Evolutionary conservation across 73 alveolate genomes (phyloP).

Genomic region (Diophrys appendiculata): DNA sequence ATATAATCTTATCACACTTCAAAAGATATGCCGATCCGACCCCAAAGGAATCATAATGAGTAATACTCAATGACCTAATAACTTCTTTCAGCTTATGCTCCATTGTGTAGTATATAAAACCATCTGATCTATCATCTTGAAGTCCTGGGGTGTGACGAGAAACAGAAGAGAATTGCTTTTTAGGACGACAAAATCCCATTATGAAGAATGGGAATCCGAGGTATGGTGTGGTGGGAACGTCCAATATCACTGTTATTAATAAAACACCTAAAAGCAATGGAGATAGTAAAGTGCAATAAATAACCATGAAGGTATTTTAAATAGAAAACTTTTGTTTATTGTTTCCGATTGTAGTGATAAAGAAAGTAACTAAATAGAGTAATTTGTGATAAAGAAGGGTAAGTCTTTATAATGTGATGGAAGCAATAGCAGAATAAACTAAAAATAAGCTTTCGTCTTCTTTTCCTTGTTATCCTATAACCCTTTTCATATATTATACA

Average conservation of each 20-base stretch:
- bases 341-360: slow-evolving; percentile 33
- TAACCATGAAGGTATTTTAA: slow-evolving; percentile 11
- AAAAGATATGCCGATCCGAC: slow-evolving; percentile 31
- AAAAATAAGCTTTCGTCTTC: too few species aligned
- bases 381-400: too few species aligned
- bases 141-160: too few species aligned
- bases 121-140: slow-evolving; percentile 43
- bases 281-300: slow-evolving; percentile 27
- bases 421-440: too few species aligned
- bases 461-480: too few species aligned
- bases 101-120: slow-evolving; percentile 35
- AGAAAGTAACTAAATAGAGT: too few species aligned
- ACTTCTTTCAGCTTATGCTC: slow-evolving; percentile 17
- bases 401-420: too few species aligned
- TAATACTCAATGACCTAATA: too few species aligned
- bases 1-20: slow-evolving; percentile 42
- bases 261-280: slow-evolving; percentile 22
- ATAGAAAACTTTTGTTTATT: slow-evolving; percentile 25
- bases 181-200: too few species aligned
- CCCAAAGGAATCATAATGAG: too few species aligned
- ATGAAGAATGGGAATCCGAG: slow-evolving; percentile 45
- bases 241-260: slow-evolving; percentile 6
- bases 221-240: slow-evolving; percentile 36
- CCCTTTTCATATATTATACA: too few species aligned
- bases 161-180: too few species aligned